Evolutionary conservation across 345 rosid species (phyloP).

Genomic region (Eucalyptus pauciflora): DNA sequence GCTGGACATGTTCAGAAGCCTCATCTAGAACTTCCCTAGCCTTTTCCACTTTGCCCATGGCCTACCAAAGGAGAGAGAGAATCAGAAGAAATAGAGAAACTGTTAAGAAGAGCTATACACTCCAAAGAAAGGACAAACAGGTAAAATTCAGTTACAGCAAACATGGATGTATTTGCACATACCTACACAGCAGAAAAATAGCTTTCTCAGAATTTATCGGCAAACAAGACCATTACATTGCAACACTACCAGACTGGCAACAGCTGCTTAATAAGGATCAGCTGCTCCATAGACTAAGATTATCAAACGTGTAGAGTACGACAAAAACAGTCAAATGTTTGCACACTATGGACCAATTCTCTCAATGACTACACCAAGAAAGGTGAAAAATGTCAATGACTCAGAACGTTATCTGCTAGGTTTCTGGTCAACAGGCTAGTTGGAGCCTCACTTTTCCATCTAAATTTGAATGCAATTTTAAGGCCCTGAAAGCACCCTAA

Average conservation of each 20-base stretch:
- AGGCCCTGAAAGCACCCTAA: background rate
- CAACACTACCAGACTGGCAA: background rate
- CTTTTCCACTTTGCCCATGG: constrained; percentile 55
- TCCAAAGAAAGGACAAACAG: background rate
- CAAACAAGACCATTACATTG: background rate
- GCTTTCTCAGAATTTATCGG: background rate
- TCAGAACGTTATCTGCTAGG: background rate
- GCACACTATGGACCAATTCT: background rate
- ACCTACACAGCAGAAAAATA: background rate
- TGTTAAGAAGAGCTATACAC: background rate
- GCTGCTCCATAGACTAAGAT: background rate
- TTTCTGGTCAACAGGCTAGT: background rate
- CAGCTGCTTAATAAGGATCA: background rate
- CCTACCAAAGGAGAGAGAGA: constrained; percentile 21
- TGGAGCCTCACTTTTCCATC: background rate
- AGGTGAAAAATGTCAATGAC: background rate
- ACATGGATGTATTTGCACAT: background rate
- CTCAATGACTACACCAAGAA: background rate
- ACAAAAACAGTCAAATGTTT: background rate
- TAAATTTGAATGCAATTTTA: background rate
- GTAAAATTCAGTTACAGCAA: background rate
- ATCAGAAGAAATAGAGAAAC: background rate
- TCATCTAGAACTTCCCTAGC: constrained; percentile 60
- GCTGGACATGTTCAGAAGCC: constrained; percentile 72
- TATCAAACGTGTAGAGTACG: background rate